These are phyloP conservation scores for Aegilops speltoides DNA, from an alignment of 176 grass and related monocot species.

Conservation along the genomic window DNA sequence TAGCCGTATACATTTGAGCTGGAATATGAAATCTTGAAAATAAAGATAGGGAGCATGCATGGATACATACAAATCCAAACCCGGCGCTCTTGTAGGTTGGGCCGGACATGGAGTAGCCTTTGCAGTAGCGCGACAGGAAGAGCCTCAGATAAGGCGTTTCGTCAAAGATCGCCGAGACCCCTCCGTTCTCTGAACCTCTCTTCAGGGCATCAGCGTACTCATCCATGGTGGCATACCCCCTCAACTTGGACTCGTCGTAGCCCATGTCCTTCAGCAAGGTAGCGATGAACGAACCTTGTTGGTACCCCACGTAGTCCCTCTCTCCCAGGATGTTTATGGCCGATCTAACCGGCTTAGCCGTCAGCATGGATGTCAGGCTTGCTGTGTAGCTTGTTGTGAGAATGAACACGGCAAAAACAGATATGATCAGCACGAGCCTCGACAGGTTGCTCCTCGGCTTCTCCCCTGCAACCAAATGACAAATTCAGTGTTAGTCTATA, in stretches of 20 bases:
- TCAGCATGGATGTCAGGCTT: background rate
- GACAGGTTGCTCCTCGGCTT: slow-evolving; percentile 88
- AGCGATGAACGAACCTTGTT: slow-evolving; percentile 65
- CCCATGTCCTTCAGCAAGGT: background rate
- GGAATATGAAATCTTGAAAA: background rate
- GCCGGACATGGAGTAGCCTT: slow-evolving; percentile 47
- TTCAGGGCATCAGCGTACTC: slow-evolving; percentile 56
- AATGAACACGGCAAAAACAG: slow-evolving; percentile 86
- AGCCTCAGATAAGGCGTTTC: slow-evolving; percentile 78
- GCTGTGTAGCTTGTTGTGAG: slow-evolving; percentile 45
- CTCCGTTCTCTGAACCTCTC: slow-evolving; percentile 55
- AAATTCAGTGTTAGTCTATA: too few species aligned
- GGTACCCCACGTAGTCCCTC: slow-evolving; percentile 47
- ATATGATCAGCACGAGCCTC: slow-evolving; percentile 60
- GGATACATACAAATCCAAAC: slow-evolving; percentile 53
- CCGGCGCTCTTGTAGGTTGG: slow-evolving; percentile 69
- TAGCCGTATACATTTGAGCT: too few species aligned
- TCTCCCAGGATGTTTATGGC: slow-evolving; percentile 49
- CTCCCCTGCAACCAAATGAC: slow-evolving; percentile 46
- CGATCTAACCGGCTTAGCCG: slow-evolving; percentile 64
- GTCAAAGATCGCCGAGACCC: slow-evolving; percentile 70
- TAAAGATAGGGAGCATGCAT: too few species aligned
- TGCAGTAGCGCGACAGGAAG: slow-evolving; percentile 61
- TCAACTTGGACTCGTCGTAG: slow-evolving; percentile 38
- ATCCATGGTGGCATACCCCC: slow-evolving; percentile 35